phyloP scores from a whole-genome alignment of 805 yeast genomes.

The Clavispora fructus region DNA sequence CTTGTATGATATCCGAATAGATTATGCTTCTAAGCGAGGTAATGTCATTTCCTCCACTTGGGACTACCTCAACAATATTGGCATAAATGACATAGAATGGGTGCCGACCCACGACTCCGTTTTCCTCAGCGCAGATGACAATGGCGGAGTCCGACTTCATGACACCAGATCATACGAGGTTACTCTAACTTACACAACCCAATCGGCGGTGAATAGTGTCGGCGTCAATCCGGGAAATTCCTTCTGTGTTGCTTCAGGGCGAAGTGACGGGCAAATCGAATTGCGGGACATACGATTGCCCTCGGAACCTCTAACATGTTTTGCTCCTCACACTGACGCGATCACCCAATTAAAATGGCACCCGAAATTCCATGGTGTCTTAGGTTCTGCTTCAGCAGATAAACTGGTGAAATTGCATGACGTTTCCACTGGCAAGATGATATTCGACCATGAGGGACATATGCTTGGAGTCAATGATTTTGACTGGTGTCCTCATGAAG shows the following conservation, averaged over 20 bases:
- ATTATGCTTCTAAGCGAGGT: not conserved
- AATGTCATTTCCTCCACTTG: not conserved
- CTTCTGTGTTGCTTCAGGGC: slow-evolving; percentile 63
- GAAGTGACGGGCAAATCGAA: slow-evolving; percentile 48
- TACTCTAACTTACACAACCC: slow-evolving; percentile 1
- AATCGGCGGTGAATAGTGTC: slow-evolving; percentile 50
- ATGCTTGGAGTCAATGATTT: slow-evolving; percentile 81
- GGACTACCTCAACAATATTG: slow-evolving; percentile 18
- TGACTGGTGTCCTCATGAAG: slow-evolving; percentile 72
- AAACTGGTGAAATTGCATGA: slow-evolving; percentile 62
- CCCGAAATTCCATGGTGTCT: slow-evolving; percentile 43
- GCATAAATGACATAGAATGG: slow-evolving; percentile 75
- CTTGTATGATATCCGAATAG: slow-evolving; percentile 56
- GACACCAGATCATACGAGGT: slow-evolving; percentile 43
- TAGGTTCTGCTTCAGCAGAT: slow-evolving; percentile 66
- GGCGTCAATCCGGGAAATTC: slow-evolving; percentile 55
- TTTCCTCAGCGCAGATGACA: slow-evolving; percentile 66
- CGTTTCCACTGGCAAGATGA: slow-evolving; percentile 25
- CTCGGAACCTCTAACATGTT: slow-evolving; percentile 5
- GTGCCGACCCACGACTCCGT: slow-evolving; percentile 54
- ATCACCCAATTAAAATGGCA: slow-evolving; percentile 74
- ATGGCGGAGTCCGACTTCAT: slow-evolving; percentile 42
- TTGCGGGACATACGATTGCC: slow-evolving; percentile 61
- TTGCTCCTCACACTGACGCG: slow-evolving; percentile 44
- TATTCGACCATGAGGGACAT: slow-evolving; percentile 82